phyloP scores from a whole-genome alignment of 306 rosid species.

The Inga leiocalycina region DNA sequence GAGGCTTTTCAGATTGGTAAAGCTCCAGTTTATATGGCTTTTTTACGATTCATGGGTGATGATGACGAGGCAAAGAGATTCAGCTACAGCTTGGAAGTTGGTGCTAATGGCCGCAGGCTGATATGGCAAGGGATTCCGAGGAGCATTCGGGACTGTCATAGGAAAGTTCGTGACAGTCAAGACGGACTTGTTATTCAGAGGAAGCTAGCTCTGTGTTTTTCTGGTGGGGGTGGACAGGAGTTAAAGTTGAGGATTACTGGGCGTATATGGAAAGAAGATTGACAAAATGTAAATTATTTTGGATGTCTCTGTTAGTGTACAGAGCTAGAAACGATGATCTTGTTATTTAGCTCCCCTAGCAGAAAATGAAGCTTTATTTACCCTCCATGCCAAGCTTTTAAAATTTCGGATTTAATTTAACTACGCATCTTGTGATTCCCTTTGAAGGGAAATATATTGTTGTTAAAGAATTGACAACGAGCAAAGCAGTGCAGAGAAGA shows the following conservation, averaged over 20 bases:
- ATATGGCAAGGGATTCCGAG: constrained; percentile 95
- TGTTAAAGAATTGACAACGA: not conserved
- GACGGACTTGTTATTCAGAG: constrained; percentile 95
- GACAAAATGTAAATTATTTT: constrained; percentile 44
- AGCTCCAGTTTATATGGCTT: constrained; percentile 92
- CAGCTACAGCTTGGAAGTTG: constrained; percentile 92
- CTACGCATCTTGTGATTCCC: not conserved
- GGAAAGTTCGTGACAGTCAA: constrained; percentile 91
- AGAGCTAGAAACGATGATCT: constrained; percentile 36
- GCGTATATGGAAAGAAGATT: constrained; percentile 97
- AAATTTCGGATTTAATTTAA: not conserved
- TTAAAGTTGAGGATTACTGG: constrained; percentile 86
- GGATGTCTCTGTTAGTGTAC: constrained; percentile 45
- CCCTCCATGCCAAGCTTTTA: not conserved
- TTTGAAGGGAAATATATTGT: not conserved
- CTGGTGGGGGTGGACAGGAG: constrained; percentile 83
- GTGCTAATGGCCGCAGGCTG: constrained; percentile 81
- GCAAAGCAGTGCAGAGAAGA: not conserved
- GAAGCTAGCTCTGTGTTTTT: constrained; percentile 81
- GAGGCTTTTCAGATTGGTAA: constrained; percentile 86
- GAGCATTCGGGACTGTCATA: constrained; percentile 86
- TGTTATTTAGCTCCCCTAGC: constrained; percentile 36
- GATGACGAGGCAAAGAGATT: constrained; percentile 82
- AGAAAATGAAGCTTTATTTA: constrained; percentile 28
- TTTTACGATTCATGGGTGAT: constrained; percentile 90